Base-by-base conservation (phyloP, 257 asterid species). In the Linderniella brevidens region DNA sequence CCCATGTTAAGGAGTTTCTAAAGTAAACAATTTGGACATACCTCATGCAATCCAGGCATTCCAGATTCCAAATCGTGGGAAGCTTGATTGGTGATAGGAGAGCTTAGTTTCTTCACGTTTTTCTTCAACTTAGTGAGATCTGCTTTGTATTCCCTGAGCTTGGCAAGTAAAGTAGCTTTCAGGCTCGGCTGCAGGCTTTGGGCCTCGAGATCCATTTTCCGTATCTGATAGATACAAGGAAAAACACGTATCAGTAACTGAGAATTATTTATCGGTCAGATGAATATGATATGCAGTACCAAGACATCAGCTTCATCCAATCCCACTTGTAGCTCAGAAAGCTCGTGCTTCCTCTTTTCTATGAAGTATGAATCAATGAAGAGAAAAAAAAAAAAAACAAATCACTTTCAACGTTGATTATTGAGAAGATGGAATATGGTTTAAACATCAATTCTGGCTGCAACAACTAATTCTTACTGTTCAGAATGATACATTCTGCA, bases 201-300 rank as follows among this genome's bases (percentile, higher is more conserved):
- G 59, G 93, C 95, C 69, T 84, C 95, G 32, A 75, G 85, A 56
- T 80, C 95, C 95, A 80, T 84, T 71, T 84, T 84, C 49, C 92
- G 81, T 41, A 84, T 71, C 95, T 84, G 50, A 25, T 6, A 25
- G 32, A 25, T 25, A 25, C 6, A 25, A 25, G 32, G 32, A 6
- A 25, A 25, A 25, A 25, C 32, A n/a, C n/a, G n/a, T n/a, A n/a
- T n/a, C n/a, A 25, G 6, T 25, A 25, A 25, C 32, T 25, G 32
- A 3, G 32, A 25, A 25, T 25, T 25, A 25, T 25, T 25, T 25
- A 25, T 25, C 4, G 32, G 32, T 25, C 32, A 25, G 32, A 25
- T 6, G 32, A 25, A 25, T 25, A 25, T 44, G 15, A 19, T 43
- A 37, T 44, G 29, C 32, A 19, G 25, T 67, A 74, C 78, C 82